Percentiles rank a stretch among this genome's conserved stretches.
Evolutionary conservation across 768 basidiomycete genomes (phyloP).

Genomic region (Phaffia tasmanica): DNA sequence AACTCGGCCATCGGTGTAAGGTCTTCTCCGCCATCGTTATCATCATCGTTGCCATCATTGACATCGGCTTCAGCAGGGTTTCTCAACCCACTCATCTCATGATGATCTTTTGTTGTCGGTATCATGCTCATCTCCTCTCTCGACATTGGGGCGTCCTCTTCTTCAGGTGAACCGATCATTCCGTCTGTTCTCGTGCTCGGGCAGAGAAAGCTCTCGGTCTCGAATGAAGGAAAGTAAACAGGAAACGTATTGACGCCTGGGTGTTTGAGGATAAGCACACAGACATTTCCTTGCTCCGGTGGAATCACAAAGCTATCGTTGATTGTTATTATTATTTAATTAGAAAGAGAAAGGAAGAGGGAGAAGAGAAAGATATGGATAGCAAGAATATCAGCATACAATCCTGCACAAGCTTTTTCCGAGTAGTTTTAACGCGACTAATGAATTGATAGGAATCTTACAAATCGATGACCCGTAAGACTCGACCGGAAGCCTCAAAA

Average conservation of each 20-base stretch:
- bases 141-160: conserved; percentile 11
- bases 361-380: no score
- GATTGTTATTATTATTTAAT: no score
- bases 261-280: conserved; percentile 59
- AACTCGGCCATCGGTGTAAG: background rate
- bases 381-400: no score
- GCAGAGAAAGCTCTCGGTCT: conserved; percentile 56
- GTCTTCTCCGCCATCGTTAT: background rate
- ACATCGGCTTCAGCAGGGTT: background rate
- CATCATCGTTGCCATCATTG: background rate
- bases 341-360: no score
- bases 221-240: conserved; percentile 56
- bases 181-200: conserved; percentile 1
- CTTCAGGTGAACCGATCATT: conserved; percentile 4
- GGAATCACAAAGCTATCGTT: conserved; percentile 22
- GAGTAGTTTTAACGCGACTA: background rate
- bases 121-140: conserved; percentile 15
- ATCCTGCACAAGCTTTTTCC: background rate
- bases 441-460: background rate
- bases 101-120: background rate
- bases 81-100: background rate
- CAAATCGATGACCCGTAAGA: conserved; percentile 19
- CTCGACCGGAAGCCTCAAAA: background rate
- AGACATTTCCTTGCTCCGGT: conserved; percentile 52
- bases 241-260: conserved; percentile 60